A percentile compares a stretch with the other conserved stretches of the same genome.
Evolutionary conservation across 2,329 filamentous ascomycete species (phyloP).

Genomic region (Talaromyces marneffei): DNA sequence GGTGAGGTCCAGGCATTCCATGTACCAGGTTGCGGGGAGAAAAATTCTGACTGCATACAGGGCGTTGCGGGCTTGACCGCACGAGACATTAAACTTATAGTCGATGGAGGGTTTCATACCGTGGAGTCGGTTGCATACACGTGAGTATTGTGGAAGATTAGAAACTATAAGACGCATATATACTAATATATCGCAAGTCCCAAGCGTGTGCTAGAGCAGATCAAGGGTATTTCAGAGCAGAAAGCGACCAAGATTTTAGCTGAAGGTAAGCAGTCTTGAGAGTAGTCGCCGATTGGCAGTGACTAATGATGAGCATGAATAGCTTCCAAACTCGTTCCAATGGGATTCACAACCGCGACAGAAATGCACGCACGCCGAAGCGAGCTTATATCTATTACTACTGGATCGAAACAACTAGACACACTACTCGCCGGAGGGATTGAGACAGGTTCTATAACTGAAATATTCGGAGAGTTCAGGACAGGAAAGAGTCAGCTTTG

Average conservation of each 20-base stretch:
- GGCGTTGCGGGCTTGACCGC: slow-evolving; percentile 86
- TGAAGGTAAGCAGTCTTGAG: slow-evolving; percentile 58
- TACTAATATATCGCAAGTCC: slow-evolving; percentile 42
- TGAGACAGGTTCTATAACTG: slow-evolving; percentile 95
- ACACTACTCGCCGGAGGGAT: slow-evolving; percentile 90
- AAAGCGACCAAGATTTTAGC: slow-evolving; percentile 87
- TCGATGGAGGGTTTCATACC: slow-evolving; percentile 90
- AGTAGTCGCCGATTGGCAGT: background rate
- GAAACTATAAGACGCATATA: background rate
- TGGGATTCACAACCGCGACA: slow-evolving; percentile 98
- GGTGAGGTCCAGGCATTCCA: slow-evolving; percentile 45
- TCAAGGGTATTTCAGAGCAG: slow-evolving; percentile 96
- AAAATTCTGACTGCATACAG: slow-evolving; percentile 42
- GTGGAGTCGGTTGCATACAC: slow-evolving; percentile 96
- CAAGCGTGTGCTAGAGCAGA: slow-evolving; percentile 75
- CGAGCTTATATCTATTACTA: slow-evolving; percentile 96
- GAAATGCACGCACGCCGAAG: slow-evolving; percentile 98
- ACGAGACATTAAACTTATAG: slow-evolving; percentile 85
- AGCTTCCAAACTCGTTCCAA: slow-evolving; percentile 94
- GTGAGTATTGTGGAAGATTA: slow-evolving; percentile 37
- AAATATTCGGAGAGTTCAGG: slow-evolving; percentile 95
- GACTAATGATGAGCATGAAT: slow-evolving; percentile 1
- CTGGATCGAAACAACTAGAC: slow-evolving; percentile 94
- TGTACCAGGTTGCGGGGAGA: background rate
- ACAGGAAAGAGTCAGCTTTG: slow-evolving; percentile 99